These are phyloP conservation scores for Candida pini DNA, from an alignment of 805 yeast genomes.

Conservation along the genomic window DNA sequence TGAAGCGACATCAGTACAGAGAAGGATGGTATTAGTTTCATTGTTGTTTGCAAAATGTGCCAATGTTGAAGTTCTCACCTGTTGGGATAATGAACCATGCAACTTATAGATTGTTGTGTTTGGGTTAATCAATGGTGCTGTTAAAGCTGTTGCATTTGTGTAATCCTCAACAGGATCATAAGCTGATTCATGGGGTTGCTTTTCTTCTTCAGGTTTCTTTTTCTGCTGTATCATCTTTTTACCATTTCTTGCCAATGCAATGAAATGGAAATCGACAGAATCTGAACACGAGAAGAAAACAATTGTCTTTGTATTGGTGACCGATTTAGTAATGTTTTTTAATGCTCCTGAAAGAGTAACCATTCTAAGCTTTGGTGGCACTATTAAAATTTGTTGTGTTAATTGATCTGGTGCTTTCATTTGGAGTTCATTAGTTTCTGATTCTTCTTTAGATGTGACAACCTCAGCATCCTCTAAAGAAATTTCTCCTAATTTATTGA, in stretches of 20 bases:
- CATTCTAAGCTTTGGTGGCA: conserved; percentile 86
- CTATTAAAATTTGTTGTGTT: conserved; percentile 70
- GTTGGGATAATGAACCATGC: conserved; percentile 90
- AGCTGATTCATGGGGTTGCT: conserved; percentile 5
- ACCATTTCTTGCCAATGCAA: conserved; percentile 62
- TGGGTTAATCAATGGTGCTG: conserved; percentile 47
- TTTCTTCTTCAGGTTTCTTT: conserved; percentile 20
- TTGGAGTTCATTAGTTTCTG: conserved; percentile 23
- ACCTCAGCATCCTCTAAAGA: conserved; percentile 70
- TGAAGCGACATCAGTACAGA: conserved; percentile 97
- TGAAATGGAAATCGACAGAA: conserved; percentile 91
- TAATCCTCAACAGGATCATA: conserved; percentile 9
- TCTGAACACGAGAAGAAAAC: conserved; percentile 93
- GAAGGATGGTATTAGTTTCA: conserved; percentile 46
- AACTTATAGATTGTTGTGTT: conserved; percentile 54
- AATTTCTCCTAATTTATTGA: conserved; percentile 72
- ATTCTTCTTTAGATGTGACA: conserved; percentile 36
- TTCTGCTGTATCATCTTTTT: conserved; percentile 18
- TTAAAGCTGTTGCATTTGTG: conserved; percentile 35
- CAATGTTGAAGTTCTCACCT: conserved; percentile 71
- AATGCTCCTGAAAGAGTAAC: conserved; percentile 73
- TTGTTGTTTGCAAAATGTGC: conserved; percentile 47
- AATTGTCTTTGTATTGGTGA: conserved; percentile 47
- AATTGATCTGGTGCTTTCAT: conserved; percentile 83
- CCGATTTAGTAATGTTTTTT: conserved; percentile 38